Evolutionary conservation across 164 flowering plant species (phyloP).

Genomic region (Vitis riparia): DNA sequence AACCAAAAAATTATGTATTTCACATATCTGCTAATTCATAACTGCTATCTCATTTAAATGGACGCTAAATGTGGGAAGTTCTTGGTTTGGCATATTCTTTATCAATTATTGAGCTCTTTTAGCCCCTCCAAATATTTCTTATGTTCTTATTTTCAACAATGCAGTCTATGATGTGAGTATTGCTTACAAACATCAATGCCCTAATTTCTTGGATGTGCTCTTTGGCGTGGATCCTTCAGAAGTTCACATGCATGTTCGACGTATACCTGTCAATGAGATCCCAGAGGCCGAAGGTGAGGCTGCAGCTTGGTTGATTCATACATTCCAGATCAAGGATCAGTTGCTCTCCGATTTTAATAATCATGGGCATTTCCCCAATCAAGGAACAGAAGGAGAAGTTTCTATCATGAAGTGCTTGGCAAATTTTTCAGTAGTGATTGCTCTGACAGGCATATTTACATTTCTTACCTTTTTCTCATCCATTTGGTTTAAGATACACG

Average conservation of each 20-base stretch:
- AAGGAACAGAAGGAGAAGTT: constrained; percentile 58
- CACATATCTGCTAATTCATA: no score
- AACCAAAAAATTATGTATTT: no score
- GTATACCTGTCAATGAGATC: constrained; percentile 47
- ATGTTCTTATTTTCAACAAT: constrained; percentile 2
- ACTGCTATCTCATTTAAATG: no score
- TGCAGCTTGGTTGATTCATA: constrained; percentile 61
- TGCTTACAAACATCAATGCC: constrained; percentile 76
- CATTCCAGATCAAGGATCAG: constrained; percentile 58
- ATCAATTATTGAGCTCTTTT: no score
- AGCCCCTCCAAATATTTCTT: no score
- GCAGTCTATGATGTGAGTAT: constrained; percentile 90
- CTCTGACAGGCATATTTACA: constrained; percentile 39
- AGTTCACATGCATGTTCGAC: constrained; percentile 78
- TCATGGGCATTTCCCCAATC: constrained; percentile 62
- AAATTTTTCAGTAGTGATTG: constrained; percentile 38
- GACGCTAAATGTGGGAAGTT: no score
- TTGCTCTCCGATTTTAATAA: constrained; percentile 63
- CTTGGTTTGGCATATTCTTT: no score
- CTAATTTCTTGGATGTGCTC: constrained; percentile 69
- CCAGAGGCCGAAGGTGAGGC: constrained; percentile 59
- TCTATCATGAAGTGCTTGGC: constrained; percentile 53
- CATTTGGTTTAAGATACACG: constrained; percentile 68
- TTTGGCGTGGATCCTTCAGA: constrained; percentile 85
- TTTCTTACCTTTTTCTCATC: constrained; percentile 62